Percentiles rank a stretch among this genome's conserved stretches.
Conservation (phyloP, 2,329 filamentous ascomycete species). For the Aspergillus pseudotamarii region DNA sequence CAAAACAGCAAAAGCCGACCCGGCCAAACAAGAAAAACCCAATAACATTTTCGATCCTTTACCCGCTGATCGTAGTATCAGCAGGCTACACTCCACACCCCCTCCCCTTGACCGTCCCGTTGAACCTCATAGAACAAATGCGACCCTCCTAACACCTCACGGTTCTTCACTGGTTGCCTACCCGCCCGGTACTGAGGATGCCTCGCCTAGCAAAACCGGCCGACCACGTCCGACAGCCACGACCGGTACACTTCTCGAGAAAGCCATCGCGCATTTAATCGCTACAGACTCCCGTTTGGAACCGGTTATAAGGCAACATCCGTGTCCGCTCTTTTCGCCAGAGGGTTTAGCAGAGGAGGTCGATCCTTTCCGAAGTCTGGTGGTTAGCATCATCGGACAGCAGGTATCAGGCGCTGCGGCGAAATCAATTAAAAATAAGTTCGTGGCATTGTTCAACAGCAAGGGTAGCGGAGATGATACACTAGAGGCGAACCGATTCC, state of each 20-base stretch:
- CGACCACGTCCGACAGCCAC: slow-evolving; percentile 55
- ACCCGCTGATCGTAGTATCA: slow-evolving; percentile 34
- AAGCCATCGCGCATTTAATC: slow-evolving; percentile 75
- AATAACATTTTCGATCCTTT: slow-evolving; percentile 30
- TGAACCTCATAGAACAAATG: slow-evolving; percentile 52
- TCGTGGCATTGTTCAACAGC: slow-evolving; percentile 70
- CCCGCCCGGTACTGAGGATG: slow-evolving; percentile 42
- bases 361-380: slow-evolving; percentile 83
- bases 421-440: slow-evolving; percentile 83
- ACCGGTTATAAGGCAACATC: slow-evolving; percentile 71
- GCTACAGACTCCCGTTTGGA: slow-evolving; percentile 72
- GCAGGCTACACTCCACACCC: slow-evolving; percentile 51
- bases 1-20: slow-evolving; percentile 10
- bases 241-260: slow-evolving; percentile 72
- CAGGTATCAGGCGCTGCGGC: slow-evolving; percentile 95
- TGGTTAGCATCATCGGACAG: slow-evolving; percentile 89
- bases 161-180: slow-evolving; percentile 52
- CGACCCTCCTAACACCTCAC: slow-evolving; percentile 51
- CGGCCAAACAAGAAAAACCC: slow-evolving; percentile 32
- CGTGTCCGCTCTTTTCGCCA: slow-evolving; percentile 77
- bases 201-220: slow-evolving; percentile 45
- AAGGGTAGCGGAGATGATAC: slow-evolving; percentile 23
- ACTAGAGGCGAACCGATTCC: slow-evolving; percentile 57
- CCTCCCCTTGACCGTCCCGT: slow-evolving; percentile 48
- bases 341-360: slow-evolving; percentile 81